Conservation (phyloP, 306 rosid genomes). For the Leucaena leucocephala region DNA sequence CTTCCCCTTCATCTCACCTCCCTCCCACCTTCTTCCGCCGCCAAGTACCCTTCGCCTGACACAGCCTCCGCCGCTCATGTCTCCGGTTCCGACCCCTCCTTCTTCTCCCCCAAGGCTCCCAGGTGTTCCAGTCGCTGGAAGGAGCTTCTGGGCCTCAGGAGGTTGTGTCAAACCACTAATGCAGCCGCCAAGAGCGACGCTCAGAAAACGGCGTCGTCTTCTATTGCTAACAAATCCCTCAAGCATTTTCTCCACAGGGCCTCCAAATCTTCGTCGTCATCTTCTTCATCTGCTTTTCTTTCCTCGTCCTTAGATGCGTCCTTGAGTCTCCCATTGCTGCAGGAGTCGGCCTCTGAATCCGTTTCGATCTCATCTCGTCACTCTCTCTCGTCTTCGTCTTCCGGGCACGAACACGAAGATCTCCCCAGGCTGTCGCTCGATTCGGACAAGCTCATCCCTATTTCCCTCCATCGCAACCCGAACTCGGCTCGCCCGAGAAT, state of each 20-base stretch:
- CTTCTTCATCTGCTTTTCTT: conserved; percentile 27
- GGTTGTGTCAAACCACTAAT: conserved; percentile 53
- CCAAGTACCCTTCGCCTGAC: conserved; percentile 18
- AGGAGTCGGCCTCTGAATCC: conserved; percentile 66
- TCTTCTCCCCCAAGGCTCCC: conserved; percentile 90
- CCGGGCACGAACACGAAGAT: conserved; percentile 88
- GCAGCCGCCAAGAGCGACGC: conserved; percentile 40
- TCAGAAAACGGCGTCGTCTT: conserved; percentile 49
- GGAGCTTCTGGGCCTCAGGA: conserved; percentile 71
- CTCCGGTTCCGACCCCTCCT: conserved; percentile 49
- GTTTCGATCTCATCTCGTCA: conserved; percentile 81
- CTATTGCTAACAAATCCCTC: conserved; percentile 47
- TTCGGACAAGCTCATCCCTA: conserved; percentile 53
- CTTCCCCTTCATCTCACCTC: conserved; percentile 65
- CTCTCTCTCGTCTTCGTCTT: conserved; percentile 86
- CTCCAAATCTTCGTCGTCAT: conserved; percentile 40
- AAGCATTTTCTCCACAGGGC: conserved; percentile 67
- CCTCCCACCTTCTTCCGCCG: conserved; percentile 34
- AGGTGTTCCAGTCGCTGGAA: conserved; percentile 92
- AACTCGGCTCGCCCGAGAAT: conserved; percentile 49
- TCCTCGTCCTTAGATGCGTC: conserved; percentile 41
- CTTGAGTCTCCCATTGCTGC: conserved; percentile 53
- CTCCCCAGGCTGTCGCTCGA: conserved; percentile 81
- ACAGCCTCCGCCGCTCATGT: conserved; percentile 37
- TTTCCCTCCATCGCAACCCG: conserved; percentile 4